Conservation (phyloP, 148 eudicot genomes). For the Hydrangea macrophylla region DNA sequence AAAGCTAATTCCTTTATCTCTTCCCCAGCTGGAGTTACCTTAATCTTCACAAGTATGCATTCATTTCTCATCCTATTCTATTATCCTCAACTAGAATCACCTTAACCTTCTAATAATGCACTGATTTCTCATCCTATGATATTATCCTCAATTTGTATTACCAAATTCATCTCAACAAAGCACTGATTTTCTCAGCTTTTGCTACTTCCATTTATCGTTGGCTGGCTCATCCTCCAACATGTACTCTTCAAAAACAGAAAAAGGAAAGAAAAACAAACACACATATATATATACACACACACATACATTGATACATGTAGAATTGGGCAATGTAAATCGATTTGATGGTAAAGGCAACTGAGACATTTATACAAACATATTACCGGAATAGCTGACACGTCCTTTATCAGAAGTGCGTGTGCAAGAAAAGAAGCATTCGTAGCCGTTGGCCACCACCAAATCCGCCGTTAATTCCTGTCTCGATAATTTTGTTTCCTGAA, state of each 20-base stretch:
- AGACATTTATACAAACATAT: conserved; percentile 9
- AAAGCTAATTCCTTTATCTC: no score
- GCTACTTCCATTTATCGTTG: no score
- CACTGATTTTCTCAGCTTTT: no score
- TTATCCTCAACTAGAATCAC: no score
- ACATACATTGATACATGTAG: background rate
- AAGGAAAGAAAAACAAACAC: background rate
- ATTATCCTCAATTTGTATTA: no score
- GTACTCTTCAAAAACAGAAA: no score
- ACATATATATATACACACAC: background rate
- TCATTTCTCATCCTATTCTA: background rate
- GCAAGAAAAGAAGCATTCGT: conserved; percentile 94
- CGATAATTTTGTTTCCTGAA: conserved; percentile 80
- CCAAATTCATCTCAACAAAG: no score
- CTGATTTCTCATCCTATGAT: no score
- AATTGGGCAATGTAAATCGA: background rate
- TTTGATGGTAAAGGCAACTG: background rate
- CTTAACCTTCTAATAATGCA: background rate
- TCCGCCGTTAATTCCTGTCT: conserved; percentile 78
- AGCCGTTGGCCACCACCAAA: conserved; percentile 79
- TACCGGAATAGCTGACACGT: conserved; percentile 87
- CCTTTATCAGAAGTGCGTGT: conserved; percentile 75
- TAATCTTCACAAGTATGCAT: background rate
- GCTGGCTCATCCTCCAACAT: no score
- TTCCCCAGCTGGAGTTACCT: background rate